Evolutionary conservation across 352 stramenopile species (phyloP).

Genomic region (Pythium folliculosum): DNA sequence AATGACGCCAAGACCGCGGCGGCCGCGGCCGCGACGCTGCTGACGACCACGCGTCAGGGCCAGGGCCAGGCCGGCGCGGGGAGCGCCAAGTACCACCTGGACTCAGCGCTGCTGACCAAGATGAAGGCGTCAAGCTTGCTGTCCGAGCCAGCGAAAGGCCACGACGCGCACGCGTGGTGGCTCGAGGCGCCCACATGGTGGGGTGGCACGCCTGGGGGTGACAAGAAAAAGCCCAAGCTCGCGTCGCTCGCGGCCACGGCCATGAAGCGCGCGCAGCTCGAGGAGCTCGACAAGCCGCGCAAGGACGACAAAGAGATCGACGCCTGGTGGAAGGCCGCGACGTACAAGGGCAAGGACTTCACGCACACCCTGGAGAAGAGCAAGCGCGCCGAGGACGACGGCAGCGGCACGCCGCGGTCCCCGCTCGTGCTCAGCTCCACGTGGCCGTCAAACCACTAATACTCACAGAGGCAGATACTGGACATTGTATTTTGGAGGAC

Average conservation of each 20-base stretch:
- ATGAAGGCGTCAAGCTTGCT: slow-evolving; percentile 25
- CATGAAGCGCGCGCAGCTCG: slow-evolving; percentile 29
- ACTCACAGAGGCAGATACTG: background rate
- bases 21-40: slow-evolving; percentile 20
- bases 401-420: slow-evolving; percentile 25
- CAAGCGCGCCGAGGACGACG: slow-evolving; percentile 22
- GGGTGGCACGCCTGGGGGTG: slow-evolving; percentile 25
- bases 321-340: slow-evolving; percentile 67
- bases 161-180: slow-evolving; percentile 53
- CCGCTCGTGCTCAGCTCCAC: slow-evolving; percentile 29
- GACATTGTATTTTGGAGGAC: no score
- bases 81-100: slow-evolving; percentile 28
- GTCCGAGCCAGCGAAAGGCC: slow-evolving; percentile 16
- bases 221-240: slow-evolving; percentile 34
- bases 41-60: background rate
- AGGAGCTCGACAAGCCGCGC: slow-evolving; percentile 14
- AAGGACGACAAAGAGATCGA: slow-evolving; percentile 30
- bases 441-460: slow-evolving; percentile 17
- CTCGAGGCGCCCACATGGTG: slow-evolving; percentile 69
- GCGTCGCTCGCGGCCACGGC: slow-evolving; percentile 33
- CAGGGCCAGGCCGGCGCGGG: background rate
- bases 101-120: slow-evolving; percentile 26
- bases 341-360: slow-evolving; percentile 80
- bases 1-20: slow-evolving; percentile 27
- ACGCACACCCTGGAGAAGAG: slow-evolving; percentile 35